Evolutionary conservation across 805 yeast species (phyloP), one percentile per base, ranked within the genome.

Genomic region (Nakazawaea anatomiae): DNA sequence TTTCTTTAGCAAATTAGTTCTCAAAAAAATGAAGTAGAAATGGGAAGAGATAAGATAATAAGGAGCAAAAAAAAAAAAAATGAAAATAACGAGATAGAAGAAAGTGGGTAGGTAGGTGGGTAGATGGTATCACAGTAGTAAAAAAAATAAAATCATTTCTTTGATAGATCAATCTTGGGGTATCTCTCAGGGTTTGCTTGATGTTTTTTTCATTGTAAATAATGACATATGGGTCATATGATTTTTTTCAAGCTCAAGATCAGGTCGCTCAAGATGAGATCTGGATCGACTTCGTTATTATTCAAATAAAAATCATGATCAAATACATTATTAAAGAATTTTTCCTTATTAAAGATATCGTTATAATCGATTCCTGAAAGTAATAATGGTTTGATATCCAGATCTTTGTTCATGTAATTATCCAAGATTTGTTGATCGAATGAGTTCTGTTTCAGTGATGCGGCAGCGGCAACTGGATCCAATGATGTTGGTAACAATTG

Each of bases 211-310:
- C 3, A 2, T 18, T 18, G 25, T 18, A 18, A 18, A 18, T 18
- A 3, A 18, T 18, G 25, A 18, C 25, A 18, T 18, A 18, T 18
- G 25, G 25, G 25, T 18, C 25, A 40, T 10, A 40, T 8, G 18
- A 14, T 25, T 35, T 35, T 36, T 28, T 38, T 35, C 47, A 44
- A 36, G 12, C 12, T 31, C 27, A 44, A 44, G 12, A 39, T 12
- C 48, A 49, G 41, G n/a, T 39, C 44, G 28, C 52, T 49, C n/a
- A 49, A 31, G 11, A 49, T 49, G 5, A 44, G 10, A 44, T 49
- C 48, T 6, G 52, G 52, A 39, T 49, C 52, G 11, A 49, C 52
- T 10, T 44, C 45, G 29, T 49, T 49, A 36, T 49, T 44, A 30
- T 44, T 40, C 36, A 49, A 44, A 18, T 39, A 44, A 18, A n/a